phyloP scores from a whole-genome alignment of 2,329 filamentous ascomycete species.

The Talaromyces sp. region DNA sequence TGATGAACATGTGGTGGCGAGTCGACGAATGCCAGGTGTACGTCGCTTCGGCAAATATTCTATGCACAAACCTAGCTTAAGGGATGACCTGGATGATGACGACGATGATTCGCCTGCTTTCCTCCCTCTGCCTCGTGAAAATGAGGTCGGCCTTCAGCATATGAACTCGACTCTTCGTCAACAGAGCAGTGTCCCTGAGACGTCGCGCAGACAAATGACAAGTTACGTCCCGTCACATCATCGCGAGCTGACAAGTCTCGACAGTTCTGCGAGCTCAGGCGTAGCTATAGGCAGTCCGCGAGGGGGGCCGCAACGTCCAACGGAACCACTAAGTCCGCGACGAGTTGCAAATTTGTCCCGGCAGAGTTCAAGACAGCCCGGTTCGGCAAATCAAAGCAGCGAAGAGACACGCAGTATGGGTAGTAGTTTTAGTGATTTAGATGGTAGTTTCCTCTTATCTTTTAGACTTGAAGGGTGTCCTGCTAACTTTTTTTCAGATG shows the following conservation, averaged over 20 bases:
- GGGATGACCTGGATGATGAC: constrained; percentile 38
- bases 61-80: constrained; percentile 27
- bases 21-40: constrained; percentile 25
- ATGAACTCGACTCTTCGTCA: constrained; percentile 41
- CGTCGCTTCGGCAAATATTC: constrained; percentile 39
- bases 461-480: too few species aligned
- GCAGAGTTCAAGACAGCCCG: constrained; percentile 43
- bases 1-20: constrained; percentile 20
- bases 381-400: constrained; percentile 41
- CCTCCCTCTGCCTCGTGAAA: constrained; percentile 34
- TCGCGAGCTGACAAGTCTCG: constrained; percentile 21
- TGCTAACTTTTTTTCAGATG: constrained; percentile 38
- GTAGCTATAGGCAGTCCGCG: constrained; percentile 23
- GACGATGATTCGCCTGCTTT: constrained; percentile 45
- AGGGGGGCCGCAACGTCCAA: constrained; percentile 19
- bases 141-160: constrained; percentile 25
- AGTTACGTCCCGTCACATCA: constrained; percentile 22
- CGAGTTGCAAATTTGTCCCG: constrained; percentile 47
- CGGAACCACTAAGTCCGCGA: constrained; percentile 36
- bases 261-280: constrained; percentile 37
- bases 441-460: constrained; percentile 42
- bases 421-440: constrained; percentile 61
- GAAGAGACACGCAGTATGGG: constrained; percentile 59
- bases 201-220: constrained; percentile 24
- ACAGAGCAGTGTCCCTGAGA: constrained; percentile 25